Evolutionary conservation across 129 eudicot species (phyloP), one percentile per base, ranked within the genome.

Genomic region (Flaveria brownii): DNA sequence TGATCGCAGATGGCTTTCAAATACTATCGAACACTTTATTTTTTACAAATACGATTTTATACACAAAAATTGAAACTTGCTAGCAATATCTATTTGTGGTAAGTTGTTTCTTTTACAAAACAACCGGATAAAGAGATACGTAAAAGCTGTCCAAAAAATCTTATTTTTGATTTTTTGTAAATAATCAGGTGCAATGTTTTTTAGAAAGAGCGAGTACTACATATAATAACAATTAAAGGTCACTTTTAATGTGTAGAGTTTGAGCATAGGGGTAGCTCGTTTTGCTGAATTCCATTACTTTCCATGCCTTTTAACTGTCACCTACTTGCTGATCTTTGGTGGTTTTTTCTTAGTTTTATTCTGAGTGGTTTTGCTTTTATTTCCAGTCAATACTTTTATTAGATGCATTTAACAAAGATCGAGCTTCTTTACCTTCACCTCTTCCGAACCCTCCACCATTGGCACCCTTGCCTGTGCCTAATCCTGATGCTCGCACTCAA

Each of bases 361-460:
- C 56, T 74, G 30, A 74, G 25, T 46, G 46, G 36, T 74, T 55
- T 78, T 79, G 39, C 18, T 52, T 74, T 18, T 43, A 39, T 30
- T 85, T 60, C 81, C 86, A 94, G 98, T 89, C 98, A 0, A 85
- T 86, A 87, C 96, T 94, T 65, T 87, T 94, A 70, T 76, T 94
- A 78, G 98, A 94, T 42, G 98, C 98, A 15, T 94, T 94, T 78
- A 94, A 94, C 85, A 94, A 87, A 83, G 98, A 94, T 78, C 87
- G 98, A 79, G 98, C 97, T 57, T 88, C 98, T 69, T 81, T 94
- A 75, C 98, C 98, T 49, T 95, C 89, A 78, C 97, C 98, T 47
- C 87, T 94, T 71, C 87, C 91, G 42, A 88, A 87, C 74, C 84
- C 98, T 72, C 90, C 96, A 18, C 82, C 84, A 79, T 71, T 86